Base-by-base conservation (phyloP, 2,329 filamentous ascomycete species). In the Penicillium sp. region DNA sequence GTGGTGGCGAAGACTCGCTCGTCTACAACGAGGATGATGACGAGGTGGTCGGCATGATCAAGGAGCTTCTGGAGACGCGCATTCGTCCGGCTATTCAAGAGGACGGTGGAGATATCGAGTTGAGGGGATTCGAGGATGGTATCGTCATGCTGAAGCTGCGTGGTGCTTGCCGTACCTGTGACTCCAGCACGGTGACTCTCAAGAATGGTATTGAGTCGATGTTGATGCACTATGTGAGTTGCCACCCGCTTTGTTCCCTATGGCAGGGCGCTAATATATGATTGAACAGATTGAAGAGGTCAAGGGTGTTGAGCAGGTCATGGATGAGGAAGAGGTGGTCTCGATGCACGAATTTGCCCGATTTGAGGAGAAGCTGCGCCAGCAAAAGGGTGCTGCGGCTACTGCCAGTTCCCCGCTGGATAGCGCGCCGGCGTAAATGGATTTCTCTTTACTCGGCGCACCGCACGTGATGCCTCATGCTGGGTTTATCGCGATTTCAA, bases 131-230 rank as follows among this genome's bases (percentile, higher is more conserved):
- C 63, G 81, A 90, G 59, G 81, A 89, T 60, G 93, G 93, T 0
- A 81, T 86, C 55, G 93, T 95, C n/a, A 69, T 83, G 61, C 68
- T 95, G 63, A 96, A 95, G 78, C 73, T 98, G 62, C 80, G 92
- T 42, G 93, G 93, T 13, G 93, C 93, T 18, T 98, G 93, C 72
- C 80, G 93, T 58, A 97, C 92, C 18, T 98, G 93, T 70, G 93
- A 97, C 70, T 95, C 89, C 40, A 96, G 91, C 69, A 97, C 93
- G 0, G 91, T 96, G 31, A 98, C 93, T 27, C 73, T 98, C 59
- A 95, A 95, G 78, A 97, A 95, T 68, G 93, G 93, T 6, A 98
- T 98, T 60, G 93, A 98, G 78, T 89, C 88, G 58, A 97, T 98
- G 93, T 72, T 97, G 68, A 96, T 95, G 89, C 89, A 92, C 70